Evolutionary conservation across 441 rosid genomes (phyloP).

Genomic region (Raphanus hybrid): DNA sequence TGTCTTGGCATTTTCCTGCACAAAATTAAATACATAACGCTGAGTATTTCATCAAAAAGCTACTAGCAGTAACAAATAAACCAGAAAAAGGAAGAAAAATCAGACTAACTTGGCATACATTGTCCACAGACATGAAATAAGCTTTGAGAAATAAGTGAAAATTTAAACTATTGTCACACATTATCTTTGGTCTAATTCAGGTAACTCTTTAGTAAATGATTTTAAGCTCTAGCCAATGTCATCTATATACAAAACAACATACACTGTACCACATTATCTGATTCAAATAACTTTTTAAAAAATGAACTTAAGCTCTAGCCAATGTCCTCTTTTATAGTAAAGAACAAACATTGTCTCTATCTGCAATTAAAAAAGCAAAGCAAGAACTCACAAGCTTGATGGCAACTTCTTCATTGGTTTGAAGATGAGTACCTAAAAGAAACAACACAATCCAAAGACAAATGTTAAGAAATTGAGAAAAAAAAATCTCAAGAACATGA

Average conservation of each 20-base stretch:
- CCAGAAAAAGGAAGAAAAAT: not conserved
- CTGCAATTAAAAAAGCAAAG: constrained; percentile 18
- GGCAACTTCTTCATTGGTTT: constrained; percentile 56
- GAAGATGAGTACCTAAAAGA: constrained; percentile 46
- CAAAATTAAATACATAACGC: not conserved
- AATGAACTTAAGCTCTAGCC: not conserved
- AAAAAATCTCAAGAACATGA: not conserved
- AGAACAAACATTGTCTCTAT: constrained; percentile 21
- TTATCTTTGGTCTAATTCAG: constrained; percentile 15
- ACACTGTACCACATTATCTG: constrained; percentile 28
- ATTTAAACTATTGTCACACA: not conserved
- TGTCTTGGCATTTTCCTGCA: constrained; percentile 92
- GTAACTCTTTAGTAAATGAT: constrained; percentile 24
- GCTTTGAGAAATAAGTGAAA: not conserved
- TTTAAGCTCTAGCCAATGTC: not conserved
- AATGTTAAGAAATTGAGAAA: not conserved
- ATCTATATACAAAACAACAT: constrained; percentile 6
- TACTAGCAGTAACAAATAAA: constrained; percentile 1
- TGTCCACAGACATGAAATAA: constrained; percentile 2
- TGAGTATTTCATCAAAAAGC: constrained; percentile 14
- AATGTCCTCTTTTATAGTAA: not conserved
- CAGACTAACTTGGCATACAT: not conserved
- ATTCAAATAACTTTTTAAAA: constrained; percentile 27
- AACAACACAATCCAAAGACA: not conserved
- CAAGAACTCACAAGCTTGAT: constrained; percentile 53